phyloP scores from a whole-genome alignment of 2,329 filamentous ascomycete species.

The Trichoderma lentiforme region DNA sequence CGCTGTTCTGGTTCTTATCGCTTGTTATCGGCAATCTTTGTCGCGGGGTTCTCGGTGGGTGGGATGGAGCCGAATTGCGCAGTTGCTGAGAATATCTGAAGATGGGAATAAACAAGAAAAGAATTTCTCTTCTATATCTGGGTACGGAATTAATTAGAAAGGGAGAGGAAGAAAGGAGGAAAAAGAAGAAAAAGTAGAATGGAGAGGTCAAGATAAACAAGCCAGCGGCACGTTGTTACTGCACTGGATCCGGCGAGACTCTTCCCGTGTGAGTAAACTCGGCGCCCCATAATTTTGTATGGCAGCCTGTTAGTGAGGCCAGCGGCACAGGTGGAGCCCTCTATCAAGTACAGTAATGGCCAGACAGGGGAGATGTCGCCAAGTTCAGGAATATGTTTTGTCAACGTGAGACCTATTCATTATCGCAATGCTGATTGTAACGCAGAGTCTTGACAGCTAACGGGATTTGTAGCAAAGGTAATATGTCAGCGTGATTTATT shows the following conservation, averaged over 20 bases:
- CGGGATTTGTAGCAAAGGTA: not conserved
- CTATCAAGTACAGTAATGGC: not conserved
- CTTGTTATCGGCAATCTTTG: slow-evolving; percentile 6
- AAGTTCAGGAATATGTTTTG: not conserved
- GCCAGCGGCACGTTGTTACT: not conserved
- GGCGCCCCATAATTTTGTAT: not conserved
- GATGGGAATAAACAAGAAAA: not conserved
- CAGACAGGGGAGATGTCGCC: not conserved
- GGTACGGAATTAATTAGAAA: not conserved
- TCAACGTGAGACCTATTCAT: not conserved
- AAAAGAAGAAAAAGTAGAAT: not conserved
- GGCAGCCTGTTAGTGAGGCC: not conserved
- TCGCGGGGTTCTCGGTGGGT: slow-evolving; percentile 11
- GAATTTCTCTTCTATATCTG: not conserved
- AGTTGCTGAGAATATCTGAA: not conserved
- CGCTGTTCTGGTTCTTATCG: not conserved
- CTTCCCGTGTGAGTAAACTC: not conserved
- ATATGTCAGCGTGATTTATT: not conserved
- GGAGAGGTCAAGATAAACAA: not conserved
- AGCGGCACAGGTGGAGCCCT: not conserved
- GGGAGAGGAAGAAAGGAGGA: not conserved
- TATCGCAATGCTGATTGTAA: not conserved
- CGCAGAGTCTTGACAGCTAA: not conserved
- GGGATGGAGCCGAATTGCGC: not conserved
- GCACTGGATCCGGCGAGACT: not conserved